Evolutionary conservation across 768 basidiomycete genomes (phyloP).

Genomic region (Auricularia cornea): DNA sequence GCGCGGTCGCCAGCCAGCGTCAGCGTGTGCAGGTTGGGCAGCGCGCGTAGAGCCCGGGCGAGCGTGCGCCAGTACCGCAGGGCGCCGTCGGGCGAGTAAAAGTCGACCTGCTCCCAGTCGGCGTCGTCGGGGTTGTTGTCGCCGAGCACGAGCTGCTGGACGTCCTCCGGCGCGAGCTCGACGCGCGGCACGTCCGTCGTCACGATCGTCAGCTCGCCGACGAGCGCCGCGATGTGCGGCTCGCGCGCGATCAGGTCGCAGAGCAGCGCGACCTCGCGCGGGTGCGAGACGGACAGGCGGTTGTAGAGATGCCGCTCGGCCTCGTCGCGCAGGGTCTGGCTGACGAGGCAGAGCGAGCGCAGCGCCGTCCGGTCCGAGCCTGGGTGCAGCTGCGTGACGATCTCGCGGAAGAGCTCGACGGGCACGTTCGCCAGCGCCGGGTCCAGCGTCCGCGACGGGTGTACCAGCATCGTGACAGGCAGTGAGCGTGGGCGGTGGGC

Average conservation of each 20-base stretch:
- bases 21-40: background rate
- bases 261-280: background rate
- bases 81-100: background rate
- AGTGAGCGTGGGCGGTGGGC: no score
- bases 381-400: background rate
- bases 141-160: no score
- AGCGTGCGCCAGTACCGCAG: background rate
- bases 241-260: background rate
- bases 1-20: background rate
- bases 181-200: background rate
- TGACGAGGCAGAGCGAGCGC: background rate
- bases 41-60: background rate
- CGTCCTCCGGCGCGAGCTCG: background rate
- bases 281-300: background rate
- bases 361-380: background rate
- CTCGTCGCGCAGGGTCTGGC: background rate
- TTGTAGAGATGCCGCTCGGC: background rate
- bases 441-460: background rate
- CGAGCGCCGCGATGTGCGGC: background rate
- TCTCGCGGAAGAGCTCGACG: background rate
- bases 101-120: background rate
- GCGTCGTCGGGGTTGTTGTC: background rate
- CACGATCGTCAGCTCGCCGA: background rate
- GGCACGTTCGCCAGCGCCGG: background rate
- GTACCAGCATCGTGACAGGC: background rate